Evolutionary conservation across 768 basidiomycete species (phyloP), one percentile per base, ranked within the genome.

Genomic region (Tricholoma terreum): DNA sequence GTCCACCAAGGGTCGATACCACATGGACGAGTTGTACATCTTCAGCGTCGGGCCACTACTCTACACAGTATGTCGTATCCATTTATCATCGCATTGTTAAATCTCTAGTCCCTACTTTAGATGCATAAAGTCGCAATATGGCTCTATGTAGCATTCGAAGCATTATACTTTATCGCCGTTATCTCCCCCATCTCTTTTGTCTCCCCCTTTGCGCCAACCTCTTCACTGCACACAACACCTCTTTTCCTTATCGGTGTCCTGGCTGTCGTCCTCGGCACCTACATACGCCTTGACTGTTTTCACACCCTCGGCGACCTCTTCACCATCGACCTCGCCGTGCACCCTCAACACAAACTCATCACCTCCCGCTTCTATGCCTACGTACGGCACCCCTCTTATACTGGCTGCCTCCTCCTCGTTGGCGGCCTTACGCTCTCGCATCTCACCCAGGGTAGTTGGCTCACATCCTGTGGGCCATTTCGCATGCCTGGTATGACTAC

Each of bases 361-460:
- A 80, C 77, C 6, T 66, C 68, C 15, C 73, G 79, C 5, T 74
- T 71, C 55, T 81, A 81, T 63, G 22, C 65, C 12, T 73, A 74
- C 33, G 80, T 81, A 52, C 77, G 80, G 11, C 80, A 81, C 63
- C 80, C 80, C 15, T 68, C 77, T 0, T 80, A 80, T 57, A 74
- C 76, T 0, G 80, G 80, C 3, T 73, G 75, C n/a, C 66, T 80
- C 57, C 66, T 80, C 36, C 66, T 79, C 42, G 67, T 79, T 42
- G 66, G 64, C 6, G 79, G 79, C 0, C 54, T 80, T 27, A 63
- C 73, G 1, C 58, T 77, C 36, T 75, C 77, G 2, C 76, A 78
- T 42, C 59, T 79, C 31, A 74, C 76, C 15, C 31, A 64, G 0
- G 77, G 77, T 12, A 75, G 77, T 45, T 74, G 77, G 72, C 57